These are phyloP conservation scores for Bullera alba DNA, from an alignment of 768 basidiomycete genomes.

Conservation along the genomic window DNA sequence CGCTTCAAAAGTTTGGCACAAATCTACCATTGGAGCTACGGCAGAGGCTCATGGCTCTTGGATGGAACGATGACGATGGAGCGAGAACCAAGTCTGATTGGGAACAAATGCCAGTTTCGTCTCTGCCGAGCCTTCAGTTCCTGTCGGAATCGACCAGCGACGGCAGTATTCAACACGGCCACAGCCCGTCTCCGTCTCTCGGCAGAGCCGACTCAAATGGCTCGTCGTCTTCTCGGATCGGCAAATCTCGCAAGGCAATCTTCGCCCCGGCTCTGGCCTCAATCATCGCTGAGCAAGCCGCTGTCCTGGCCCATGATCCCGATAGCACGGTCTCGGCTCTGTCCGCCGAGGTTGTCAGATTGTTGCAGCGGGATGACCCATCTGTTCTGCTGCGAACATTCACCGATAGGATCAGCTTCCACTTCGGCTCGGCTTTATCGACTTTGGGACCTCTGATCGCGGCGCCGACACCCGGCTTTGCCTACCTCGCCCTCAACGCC, in stretches of 20 bases:
- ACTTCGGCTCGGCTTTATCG: conserved; percentile 13
- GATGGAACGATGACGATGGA: conserved; percentile 29
- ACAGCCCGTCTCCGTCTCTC: conserved; percentile 7
- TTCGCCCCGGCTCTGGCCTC: conserved; percentile 23
- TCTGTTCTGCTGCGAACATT: conserved; percentile 18
- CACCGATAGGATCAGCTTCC: conserved; percentile 10
- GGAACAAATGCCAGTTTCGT: conserved; percentile 21
- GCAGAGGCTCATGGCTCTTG: conserved; percentile 33
- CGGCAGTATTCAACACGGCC: background rate
- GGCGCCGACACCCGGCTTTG: conserved; percentile 22
- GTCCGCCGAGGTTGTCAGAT: conserved; percentile 15
- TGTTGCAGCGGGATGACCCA: conserved; percentile 29
- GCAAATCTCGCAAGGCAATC: conserved; percentile 13
- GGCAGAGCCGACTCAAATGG: conserved; percentile 13
- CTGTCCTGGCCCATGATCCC: conserved; percentile 4
- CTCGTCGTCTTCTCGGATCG: conserved; percentile 5
- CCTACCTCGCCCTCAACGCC: conserved; percentile 24
- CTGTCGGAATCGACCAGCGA: conserved; percentile 6
- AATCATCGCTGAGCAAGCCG: conserved; percentile 17
- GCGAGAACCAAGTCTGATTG: conserved; percentile 14
- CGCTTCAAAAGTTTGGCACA: conserved; percentile 26
- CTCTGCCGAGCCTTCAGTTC: conserved; percentile 17
- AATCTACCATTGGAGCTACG: conserved; percentile 28
- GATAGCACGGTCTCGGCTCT: conserved; percentile 6
- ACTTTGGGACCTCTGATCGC: conserved; percentile 13